Evolutionary conservation across 2,329 filamentous ascomycete genomes (phyloP).

Genomic region (Arthrobotrys iridis): DNA sequence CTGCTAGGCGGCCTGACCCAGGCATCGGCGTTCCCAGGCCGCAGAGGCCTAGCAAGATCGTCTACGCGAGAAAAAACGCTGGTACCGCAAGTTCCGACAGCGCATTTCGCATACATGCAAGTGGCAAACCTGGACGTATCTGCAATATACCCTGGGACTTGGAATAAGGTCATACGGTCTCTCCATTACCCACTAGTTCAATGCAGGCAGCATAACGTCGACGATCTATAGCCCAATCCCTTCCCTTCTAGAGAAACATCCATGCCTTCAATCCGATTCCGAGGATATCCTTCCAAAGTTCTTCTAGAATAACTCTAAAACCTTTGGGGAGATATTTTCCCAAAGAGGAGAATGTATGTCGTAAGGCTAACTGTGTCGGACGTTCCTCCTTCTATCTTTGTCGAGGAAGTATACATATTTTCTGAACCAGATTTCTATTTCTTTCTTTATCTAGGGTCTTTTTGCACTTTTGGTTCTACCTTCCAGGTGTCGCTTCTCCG

Average conservation of each 20-base stretch:
- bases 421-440: too few species aligned
- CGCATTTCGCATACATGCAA: neutral
- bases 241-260: neutral
- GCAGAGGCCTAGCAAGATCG: neutral
- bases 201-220: slow-evolving; percentile 15
- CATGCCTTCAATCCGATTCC: neutral
- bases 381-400: slow-evolving; percentile 11
- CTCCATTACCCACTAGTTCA: slow-evolving; percentile 3
- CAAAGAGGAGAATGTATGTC: slow-evolving; percentile 9
- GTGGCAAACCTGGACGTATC: slow-evolving; percentile 2
- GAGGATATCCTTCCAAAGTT: slow-evolving; percentile 6
- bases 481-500: neutral
- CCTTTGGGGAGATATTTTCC: slow-evolving; percentile 30
- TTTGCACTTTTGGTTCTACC: neutral
- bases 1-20: neutral
- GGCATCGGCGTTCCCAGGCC: slow-evolving; percentile 43
- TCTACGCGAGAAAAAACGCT: slow-evolving; percentile 11
- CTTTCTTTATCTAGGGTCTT: neutral
- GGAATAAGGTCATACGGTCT: slow-evolving; percentile 7
- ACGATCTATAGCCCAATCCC: neutral
- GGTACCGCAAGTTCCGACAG: slow-evolving; percentile 29
- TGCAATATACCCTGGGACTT: slow-evolving; percentile 1
- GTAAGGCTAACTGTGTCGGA: slow-evolving; percentile 26
- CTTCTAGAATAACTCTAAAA: slow-evolving; percentile 18
- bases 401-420: too few species aligned